Conservation (phyloP, 768 basidiomycete species). For the Pleurotus cornucopiae region DNA sequence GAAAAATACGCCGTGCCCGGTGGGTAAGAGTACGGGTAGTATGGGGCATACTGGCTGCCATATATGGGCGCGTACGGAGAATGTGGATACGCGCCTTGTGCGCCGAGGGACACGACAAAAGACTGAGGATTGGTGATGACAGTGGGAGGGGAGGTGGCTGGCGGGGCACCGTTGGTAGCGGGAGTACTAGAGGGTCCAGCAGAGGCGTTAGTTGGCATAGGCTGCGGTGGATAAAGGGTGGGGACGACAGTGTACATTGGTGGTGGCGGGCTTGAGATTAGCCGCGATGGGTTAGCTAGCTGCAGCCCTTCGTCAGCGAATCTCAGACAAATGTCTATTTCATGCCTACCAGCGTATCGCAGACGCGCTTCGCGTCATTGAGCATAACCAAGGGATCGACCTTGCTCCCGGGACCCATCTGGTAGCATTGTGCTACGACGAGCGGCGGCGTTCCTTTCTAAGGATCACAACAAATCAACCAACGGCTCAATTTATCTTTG, state of each 20-base stretch:
- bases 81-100: conserved; percentile 41
- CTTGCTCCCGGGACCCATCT: conserved; percentile 63
- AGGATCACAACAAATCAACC: neutral
- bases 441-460: conserved; percentile 61
- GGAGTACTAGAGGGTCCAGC: conserved; percentile 20
- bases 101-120: conserved; percentile 66
- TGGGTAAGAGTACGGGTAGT: conserved; percentile 13
- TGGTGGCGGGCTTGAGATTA: conserved; percentile 65
- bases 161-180: conserved; percentile 21
- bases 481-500: too few species aligned
- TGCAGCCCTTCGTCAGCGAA: conserved; percentile 23
- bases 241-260: conserved; percentile 48
- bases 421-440: conserved; percentile 79
- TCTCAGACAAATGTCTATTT: conserved; percentile 2
- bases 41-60: conserved; percentile 8
- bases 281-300: conserved; percentile 71
- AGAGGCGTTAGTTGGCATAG: conserved; percentile 17
- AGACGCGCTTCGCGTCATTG: conserved; percentile 71
- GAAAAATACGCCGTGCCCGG: neutral
- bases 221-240: conserved; percentile 30
- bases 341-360: conserved; percentile 63
- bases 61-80: conserved; percentile 40
- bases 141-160: conserved; percentile 27
- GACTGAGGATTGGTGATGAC: conserved; percentile 70
- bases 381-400: conserved; percentile 75